Evolutionary conservation across 169 alveolate species (phyloP).

Genomic region (Plasmodium gonderi): DNA sequence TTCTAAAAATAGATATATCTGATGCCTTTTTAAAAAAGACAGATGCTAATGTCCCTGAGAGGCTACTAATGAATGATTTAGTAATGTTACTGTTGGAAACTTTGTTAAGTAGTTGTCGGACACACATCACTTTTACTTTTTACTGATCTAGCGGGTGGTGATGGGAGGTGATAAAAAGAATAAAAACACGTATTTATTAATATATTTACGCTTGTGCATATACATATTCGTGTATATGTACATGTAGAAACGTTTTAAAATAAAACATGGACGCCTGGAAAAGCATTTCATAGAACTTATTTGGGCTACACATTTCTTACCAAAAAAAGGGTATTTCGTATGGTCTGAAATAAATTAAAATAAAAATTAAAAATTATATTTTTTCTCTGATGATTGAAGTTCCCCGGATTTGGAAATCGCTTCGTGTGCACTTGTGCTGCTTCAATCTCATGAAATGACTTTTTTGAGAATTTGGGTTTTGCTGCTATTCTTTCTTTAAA

Average conservation of each 20-base stretch:
- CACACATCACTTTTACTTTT: conserved; percentile 7
- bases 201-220: not conserved
- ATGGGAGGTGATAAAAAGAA: not conserved
- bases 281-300: not conserved
- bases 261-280: not conserved
- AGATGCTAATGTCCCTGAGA: conserved; percentile 53
- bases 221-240: not conserved
- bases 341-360: conserved; percentile 36
- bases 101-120: not conserved
- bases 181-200: not conserved
- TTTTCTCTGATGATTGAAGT: conserved; percentile 18
- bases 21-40: conserved; percentile 66
- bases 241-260: not conserved
- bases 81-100: conserved; percentile 1
- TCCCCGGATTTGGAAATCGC: conserved; percentile 48
- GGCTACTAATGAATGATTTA: conserved; percentile 51
- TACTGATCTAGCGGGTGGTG: conserved; percentile 8
- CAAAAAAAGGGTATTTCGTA: conserved; percentile 33
- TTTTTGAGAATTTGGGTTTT: conserved; percentile 59
- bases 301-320: not conserved
- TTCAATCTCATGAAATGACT: conserved; percentile 6
- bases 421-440: conserved; percentile 27
- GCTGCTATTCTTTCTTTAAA: conserved; percentile 74
- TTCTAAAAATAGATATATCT: conserved; percentile 4
- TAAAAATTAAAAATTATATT: conserved; percentile 37